Conservation (phyloP, 257 asterid genomes). For the Petunia secreta region DNA sequence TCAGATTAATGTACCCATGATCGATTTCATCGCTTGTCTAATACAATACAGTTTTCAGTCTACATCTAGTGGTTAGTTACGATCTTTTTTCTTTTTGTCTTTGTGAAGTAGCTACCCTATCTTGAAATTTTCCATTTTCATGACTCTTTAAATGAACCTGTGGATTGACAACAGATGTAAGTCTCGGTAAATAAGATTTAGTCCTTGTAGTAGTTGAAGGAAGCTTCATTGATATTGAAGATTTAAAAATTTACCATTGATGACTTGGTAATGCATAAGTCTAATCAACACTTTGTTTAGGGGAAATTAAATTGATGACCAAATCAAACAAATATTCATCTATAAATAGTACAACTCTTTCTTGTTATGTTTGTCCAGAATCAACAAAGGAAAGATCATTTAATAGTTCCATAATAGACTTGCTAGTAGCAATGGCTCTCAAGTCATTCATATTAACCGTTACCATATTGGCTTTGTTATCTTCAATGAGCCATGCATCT, state of each 20-base stretch:
- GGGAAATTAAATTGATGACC: neutral
- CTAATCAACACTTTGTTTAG: neutral
- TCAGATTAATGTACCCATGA: too few species aligned
- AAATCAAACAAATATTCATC: neutral
- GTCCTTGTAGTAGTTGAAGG: neutral
- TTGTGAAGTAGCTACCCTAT: neutral
- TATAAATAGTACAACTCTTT: too few species aligned
- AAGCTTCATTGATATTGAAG: neutral
- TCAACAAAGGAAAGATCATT: neutral
- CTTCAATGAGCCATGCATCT: neutral
- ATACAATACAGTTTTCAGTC: too few species aligned
- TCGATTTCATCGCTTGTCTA: too few species aligned
- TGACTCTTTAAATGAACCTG: neutral
- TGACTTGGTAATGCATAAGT: neutral
- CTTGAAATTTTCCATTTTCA: neutral
- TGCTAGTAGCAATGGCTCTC: neutral
- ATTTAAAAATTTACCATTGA: neutral
- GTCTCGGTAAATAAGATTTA: neutral
- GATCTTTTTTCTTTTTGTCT: neutral
- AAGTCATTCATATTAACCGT: neutral
- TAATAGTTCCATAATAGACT: neutral
- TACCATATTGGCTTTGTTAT: neutral
- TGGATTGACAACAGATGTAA: neutral
- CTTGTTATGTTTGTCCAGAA: neutral
- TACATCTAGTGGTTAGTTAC: too few species aligned